Evolutionary conservation across 2,329 filamentous ascomycete genomes (phyloP).

Genomic region (Blumeria hordei): DNA sequence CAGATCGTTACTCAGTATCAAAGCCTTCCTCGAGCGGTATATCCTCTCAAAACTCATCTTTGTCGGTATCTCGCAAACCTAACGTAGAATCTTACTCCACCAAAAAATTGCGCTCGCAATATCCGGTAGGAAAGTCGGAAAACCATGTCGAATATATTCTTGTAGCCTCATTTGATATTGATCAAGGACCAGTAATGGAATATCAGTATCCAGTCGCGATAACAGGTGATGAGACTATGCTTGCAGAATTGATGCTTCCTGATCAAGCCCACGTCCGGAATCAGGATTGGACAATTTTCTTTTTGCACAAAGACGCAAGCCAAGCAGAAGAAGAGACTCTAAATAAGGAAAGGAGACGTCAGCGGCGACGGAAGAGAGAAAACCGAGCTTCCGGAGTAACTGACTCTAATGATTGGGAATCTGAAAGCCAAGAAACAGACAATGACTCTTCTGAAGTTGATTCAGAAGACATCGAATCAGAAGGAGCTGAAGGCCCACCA

Average conservation of each 20-base stretch:
- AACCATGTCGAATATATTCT: slow-evolving; percentile 98
- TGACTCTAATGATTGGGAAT: slow-evolving; percentile 20
- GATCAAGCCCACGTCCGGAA: slow-evolving; percentile 87
- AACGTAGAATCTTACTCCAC: slow-evolving; percentile 26
- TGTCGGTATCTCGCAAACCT: slow-evolving; percentile 26
- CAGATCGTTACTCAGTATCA: slow-evolving; percentile 33
- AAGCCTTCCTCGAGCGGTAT: slow-evolving; percentile 33
- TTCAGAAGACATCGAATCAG: slow-evolving; percentile 34
- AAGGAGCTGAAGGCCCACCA: slow-evolving; percentile 61
- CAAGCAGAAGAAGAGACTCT: slow-evolving; percentile 62
- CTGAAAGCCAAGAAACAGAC: slow-evolving; percentile 21
- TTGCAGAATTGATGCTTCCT: slow-evolving; percentile 93
- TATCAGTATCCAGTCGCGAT: slow-evolving; percentile 91
- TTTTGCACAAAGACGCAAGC: slow-evolving; percentile 82
- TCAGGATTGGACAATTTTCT: slow-evolving; percentile 99
- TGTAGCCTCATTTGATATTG: slow-evolving; percentile 92
- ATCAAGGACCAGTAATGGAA: slow-evolving; percentile 90
- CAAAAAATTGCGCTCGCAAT: slow-evolving; percentile 45
- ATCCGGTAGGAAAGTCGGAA: slow-evolving; percentile 47
- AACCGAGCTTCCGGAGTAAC: slow-evolving; percentile 25
- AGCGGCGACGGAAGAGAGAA: slow-evolving; percentile 25
- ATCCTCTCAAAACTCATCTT: slow-evolving; percentile 34
- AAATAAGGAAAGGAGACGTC: slow-evolving; percentile 28
- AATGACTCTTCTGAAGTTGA: slow-evolving; percentile 28
- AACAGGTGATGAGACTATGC: slow-evolving; percentile 90